Conservation (phyloP, 1,284 basidiomycete species). For the Amylostereum areolatum region DNA sequence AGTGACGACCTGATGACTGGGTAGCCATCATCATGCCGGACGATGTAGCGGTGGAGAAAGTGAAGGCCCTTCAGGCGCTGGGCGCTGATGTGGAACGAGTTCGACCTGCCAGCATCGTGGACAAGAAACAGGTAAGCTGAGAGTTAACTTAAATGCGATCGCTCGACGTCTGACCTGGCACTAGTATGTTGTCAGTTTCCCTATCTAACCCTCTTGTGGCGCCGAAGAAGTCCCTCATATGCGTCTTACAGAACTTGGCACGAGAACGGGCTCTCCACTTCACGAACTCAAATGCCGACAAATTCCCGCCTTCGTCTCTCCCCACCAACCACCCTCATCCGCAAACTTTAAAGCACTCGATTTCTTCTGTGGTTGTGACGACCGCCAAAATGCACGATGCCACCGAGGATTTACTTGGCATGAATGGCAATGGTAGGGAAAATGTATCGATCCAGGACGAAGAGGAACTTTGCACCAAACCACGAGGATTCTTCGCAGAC, state of each 20-base stretch:
- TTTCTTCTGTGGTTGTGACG: constrained; percentile 53
- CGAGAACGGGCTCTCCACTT: constrained; percentile 71
- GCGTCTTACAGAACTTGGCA: constrained; percentile 67
- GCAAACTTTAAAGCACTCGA: constrained; percentile 29
- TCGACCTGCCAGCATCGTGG: constrained; percentile 84
- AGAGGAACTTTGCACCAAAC: constrained; percentile 39
- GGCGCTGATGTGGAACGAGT: constrained; percentile 87
- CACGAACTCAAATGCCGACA: constrained; percentile 38
- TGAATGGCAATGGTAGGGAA: constrained; percentile 11
- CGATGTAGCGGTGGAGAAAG: constrained; percentile 90
- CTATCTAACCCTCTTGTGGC: constrained; percentile 74
- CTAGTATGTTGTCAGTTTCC: constrained; percentile 48
- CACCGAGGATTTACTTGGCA: too few species aligned
- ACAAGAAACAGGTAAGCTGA: constrained; percentile 81
- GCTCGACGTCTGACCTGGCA: background rate
- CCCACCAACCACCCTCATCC: constrained; percentile 20
- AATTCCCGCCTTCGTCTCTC: constrained; percentile 15
- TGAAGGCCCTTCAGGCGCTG: constrained; percentile 75
- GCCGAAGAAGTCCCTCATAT: constrained; percentile 69
- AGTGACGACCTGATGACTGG: background rate
- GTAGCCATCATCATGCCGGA: constrained; percentile 90
- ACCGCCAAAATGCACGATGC: constrained; percentile 32
- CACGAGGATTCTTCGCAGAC: constrained; percentile 86
- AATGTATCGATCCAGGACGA: constrained; percentile 25
- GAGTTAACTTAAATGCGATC: constrained; percentile 22